Evolutionary conservation across 345 rosid genomes (phyloP).

Genomic region (Eucalyptus pauciflora): DNA sequence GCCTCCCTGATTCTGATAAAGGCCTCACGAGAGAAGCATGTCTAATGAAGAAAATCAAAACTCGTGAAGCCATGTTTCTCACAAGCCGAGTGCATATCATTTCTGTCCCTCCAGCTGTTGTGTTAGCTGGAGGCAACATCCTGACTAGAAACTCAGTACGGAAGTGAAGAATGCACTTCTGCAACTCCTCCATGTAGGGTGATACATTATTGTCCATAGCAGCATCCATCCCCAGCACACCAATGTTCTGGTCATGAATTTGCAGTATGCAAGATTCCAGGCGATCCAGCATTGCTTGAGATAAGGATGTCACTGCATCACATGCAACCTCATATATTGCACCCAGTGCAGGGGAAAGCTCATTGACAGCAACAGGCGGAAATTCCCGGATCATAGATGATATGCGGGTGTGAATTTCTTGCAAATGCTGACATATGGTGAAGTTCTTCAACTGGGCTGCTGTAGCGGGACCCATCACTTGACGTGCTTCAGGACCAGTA

Average conservation of each 20-base stretch:
- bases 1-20: conserved; percentile 93
- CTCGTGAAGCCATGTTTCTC: conserved; percentile 82
- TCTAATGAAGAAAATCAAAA: conserved; percentile 76
- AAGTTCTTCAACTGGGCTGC: conserved; percentile 83
- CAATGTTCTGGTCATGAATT: conserved; percentile 90
- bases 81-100: conserved; percentile 89
- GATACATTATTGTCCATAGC: conserved; percentile 83
- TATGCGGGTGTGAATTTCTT: conserved; percentile 71
- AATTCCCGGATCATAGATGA: conserved; percentile 57
- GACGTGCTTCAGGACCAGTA: conserved; percentile 92
- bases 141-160: conserved; percentile 77
- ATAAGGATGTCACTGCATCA: conserved; percentile 82
- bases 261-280: conserved; percentile 87
- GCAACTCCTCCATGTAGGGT: conserved; percentile 96
- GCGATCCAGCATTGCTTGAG: conserved; percentile 84
- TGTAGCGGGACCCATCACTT: conserved; percentile 75
- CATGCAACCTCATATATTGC: conserved; percentile 77
- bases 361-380: conserved; percentile 75
- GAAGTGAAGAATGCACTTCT: conserved; percentile 80
- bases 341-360: conserved; percentile 66
- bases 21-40: conserved; percentile 96
- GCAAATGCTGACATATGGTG: conserved; percentile 84
- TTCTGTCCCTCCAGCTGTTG: conserved; percentile 47
- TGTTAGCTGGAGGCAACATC: conserved; percentile 62
- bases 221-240: conserved; percentile 60